Base-by-base conservation (phyloP, 345 rosid genomes). In the Citrus hindsii region DNA sequence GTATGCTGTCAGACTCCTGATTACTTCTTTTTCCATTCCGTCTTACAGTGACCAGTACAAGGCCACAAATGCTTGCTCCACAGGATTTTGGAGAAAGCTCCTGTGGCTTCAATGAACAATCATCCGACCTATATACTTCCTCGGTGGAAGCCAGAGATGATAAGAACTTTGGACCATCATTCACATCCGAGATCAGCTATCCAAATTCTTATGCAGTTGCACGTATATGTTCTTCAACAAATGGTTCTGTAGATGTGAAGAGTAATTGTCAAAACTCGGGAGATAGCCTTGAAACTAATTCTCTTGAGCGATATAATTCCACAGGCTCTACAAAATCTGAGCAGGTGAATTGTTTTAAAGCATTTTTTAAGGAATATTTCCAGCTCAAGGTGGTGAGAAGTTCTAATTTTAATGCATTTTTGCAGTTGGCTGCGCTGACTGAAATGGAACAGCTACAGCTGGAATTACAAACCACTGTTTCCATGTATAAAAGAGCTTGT, bases 401-500 rank as follows among this genome's bases (percentile, higher is more conserved):
- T 61, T 62, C 35, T 77, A 64, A 68, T 60, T 32, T 40, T 53
- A 32, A 42, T 67, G 27, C 22, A 59, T 7, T 75, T 79, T 79
- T 85, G 80, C 92, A 86, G 93, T 86, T 86, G 46, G 75, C 85
- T 85, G 87, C 84, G 63, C 80, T 83, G 75, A 81, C 83, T 76
- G 98, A 93, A 86, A 81, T 94, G 35, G 94, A 89, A 75, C 82
- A 81, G 85, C 85, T 94, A 72, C 86, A 88, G 83, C 83, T 59
- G 79, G 94, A 93, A 82, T 85, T 93, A 73, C 91, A 80, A 77
- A 80, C 69, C 80, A 88, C 98, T 9, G 75, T 89, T 72, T 71
- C 86, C 64, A 87, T 90, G 98, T 93, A 93, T 79, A 83, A 88
- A 76, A 78, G 83, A 75, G 90, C 93, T 80, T 88, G 97, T 66